phyloP scores from a whole-genome alignment of 495 filamentous ascomycete genomes.

The Aspergillus incahuasiensis region DNA sequence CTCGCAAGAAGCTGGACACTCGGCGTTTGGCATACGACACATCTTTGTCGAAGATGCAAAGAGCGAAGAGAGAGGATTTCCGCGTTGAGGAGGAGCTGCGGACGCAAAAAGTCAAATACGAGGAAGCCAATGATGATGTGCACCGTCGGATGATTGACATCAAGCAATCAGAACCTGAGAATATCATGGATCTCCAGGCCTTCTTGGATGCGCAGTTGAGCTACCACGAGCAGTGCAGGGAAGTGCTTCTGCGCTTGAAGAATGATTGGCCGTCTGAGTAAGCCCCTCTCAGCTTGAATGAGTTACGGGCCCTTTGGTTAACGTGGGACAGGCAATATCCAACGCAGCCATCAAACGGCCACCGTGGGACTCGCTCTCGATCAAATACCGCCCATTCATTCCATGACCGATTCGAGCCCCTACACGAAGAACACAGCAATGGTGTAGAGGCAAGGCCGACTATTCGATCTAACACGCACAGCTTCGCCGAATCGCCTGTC shows the following conservation, averaged over 20 bases:
- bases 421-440: slow-evolving; percentile 52
- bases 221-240: slow-evolving; percentile 86
- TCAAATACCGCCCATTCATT: slow-evolving; percentile 61
- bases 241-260: slow-evolving; percentile 63
- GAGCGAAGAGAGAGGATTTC: slow-evolving; percentile 90
- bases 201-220: slow-evolving; percentile 89
- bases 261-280: slow-evolving; percentile 64
- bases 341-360: slow-evolving; percentile 23
- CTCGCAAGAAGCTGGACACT: slow-evolving; percentile 92
- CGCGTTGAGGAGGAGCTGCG: slow-evolving; percentile 90
- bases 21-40: slow-evolving; percentile 90
- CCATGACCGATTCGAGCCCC: slow-evolving; percentile 51
- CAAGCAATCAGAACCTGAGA: slow-evolving; percentile 84
- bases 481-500: slow-evolving; percentile 33
- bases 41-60: slow-evolving; percentile 86
- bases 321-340: slow-evolving; percentile 22
- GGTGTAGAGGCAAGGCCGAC: slow-evolving; percentile 49
- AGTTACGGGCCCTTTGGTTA: not conserved
- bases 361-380: slow-evolving; percentile 48
- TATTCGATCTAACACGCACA: slow-evolving; percentile 53
- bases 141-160: slow-evolving; percentile 93
- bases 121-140: slow-evolving; percentile 93
- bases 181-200: slow-evolving; percentile 68
- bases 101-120: slow-evolving; percentile 90
- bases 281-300: slow-evolving; percentile 16